These are phyloP conservation scores for Komagataella populi DNA, from an alignment of 805 yeast species.

Conservation along the genomic window DNA sequence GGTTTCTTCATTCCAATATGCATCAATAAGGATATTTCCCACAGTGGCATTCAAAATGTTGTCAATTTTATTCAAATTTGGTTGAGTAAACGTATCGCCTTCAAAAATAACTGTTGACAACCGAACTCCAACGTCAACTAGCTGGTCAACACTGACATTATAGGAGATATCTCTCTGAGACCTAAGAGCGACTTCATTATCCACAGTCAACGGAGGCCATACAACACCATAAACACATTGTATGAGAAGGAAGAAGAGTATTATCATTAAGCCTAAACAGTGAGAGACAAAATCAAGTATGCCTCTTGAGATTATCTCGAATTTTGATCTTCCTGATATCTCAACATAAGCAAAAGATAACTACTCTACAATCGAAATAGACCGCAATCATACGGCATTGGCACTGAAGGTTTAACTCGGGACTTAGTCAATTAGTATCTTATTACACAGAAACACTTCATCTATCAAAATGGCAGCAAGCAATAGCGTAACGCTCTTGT, in stretches of 20 bases:
- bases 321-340: not conserved
- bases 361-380: not conserved
- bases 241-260: not conserved
- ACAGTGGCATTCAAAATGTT: slow-evolving; percentile 28
- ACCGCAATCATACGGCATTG: not conserved
- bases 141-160: slow-evolving; percentile 24
- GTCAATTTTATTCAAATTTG: slow-evolving; percentile 15
- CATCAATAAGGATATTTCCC: slow-evolving; percentile 33
- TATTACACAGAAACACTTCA: not conserved
- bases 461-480: not conserved
- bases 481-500: not conserved
- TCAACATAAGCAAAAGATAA: too few relatives aligned
- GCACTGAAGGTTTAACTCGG: not conserved
- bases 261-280: not conserved
- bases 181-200: slow-evolving; percentile 21
- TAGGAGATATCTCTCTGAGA: slow-evolving; percentile 33
- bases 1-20: slow-evolving; percentile 38
- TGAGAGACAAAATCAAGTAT: not conserved
- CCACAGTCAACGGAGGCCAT: slow-evolving; percentile 20
- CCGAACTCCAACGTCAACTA: slow-evolving; percentile 25
- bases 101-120: slow-evolving; percentile 19
- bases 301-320: not conserved
- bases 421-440: not conserved
- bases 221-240: not conserved
- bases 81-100: slow-evolving; percentile 16